phyloP scores from a whole-genome alignment of 2,329 filamentous ascomycete species.

The Sodiomyces alkalinus region DNA sequence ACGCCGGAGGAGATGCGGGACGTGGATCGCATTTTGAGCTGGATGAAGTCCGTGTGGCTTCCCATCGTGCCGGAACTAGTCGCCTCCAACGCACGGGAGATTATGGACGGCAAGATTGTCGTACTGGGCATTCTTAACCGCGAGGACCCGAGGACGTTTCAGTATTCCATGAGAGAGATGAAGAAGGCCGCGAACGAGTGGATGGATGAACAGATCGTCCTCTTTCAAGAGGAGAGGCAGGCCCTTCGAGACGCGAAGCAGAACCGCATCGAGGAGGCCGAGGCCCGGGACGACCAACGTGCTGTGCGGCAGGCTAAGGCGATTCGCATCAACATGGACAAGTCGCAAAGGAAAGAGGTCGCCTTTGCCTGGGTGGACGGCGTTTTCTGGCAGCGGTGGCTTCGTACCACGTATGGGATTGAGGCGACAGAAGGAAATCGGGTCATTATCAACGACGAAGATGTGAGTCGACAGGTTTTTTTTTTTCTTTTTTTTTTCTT shows the following conservation, averaged over 20 bases:
- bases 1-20: constrained; percentile 89
- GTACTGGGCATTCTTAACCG: constrained; percentile 80
- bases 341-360: constrained; percentile 74
- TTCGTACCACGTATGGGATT: constrained; percentile 86
- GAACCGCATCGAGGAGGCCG: constrained; percentile 86
- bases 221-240: constrained; percentile 85
- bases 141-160: constrained; percentile 64
- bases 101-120: constrained; percentile 92
- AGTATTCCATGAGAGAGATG: constrained; percentile 68
- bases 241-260: constrained; percentile 91
- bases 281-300: constrained; percentile 81
- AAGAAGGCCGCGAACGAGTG: constrained; percentile 93
- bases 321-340: constrained; percentile 83
- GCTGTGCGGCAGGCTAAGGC: constrained; percentile 77
- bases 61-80: constrained; percentile 91
- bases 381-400: constrained; percentile 94
- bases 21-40: constrained; percentile 58
- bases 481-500: not conserved
- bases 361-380: constrained; percentile 96
- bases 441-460: constrained; percentile 93
- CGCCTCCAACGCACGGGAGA: constrained; percentile 77
- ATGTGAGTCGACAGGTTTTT: constrained; percentile 49
- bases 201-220: constrained; percentile 90
- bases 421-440: constrained; percentile 77
- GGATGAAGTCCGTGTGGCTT: constrained; percentile 96